Evolutionary conservation across 2,329 filamentous ascomycete species (phyloP).

Genomic region (Hypomyces rosellus): DNA sequence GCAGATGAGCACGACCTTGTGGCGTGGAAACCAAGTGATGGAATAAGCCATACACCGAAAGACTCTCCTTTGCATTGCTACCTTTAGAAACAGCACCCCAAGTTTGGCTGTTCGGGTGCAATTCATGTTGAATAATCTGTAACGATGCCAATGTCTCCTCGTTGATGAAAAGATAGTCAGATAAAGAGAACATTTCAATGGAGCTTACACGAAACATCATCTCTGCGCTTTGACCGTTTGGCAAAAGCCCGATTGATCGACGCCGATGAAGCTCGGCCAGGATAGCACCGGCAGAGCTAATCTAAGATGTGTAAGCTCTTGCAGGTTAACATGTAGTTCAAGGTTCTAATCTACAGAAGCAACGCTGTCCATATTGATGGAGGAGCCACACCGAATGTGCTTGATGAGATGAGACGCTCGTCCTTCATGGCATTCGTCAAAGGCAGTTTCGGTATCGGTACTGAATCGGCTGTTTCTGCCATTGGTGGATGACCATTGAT

Average conservation of each 20-base stretch:
- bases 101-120: constrained; percentile 74
- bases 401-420: constrained; percentile 50
- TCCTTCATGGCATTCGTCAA: constrained; percentile 32
- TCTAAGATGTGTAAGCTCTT: constrained; percentile 29
- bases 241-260: constrained; percentile 52
- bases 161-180: constrained; percentile 67
- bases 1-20: constrained; percentile 68
- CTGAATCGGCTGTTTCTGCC: constrained; percentile 3
- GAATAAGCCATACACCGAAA: constrained; percentile 82
- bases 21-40: constrained; percentile 66
- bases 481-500: too few species aligned
- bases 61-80: constrained; percentile 66
- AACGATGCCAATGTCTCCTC: constrained; percentile 73
- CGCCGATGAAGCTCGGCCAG: constrained; percentile 67
- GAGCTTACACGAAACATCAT: constrained; percentile 50
- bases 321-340: neutral
- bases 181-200: constrained; percentile 70
- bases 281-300: constrained; percentile 83
- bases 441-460: constrained; percentile 24
- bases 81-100: constrained; percentile 44
- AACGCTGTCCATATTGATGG: constrained; percentile 66
- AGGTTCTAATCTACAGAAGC: constrained; percentile 48
- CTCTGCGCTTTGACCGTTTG: constrained; percentile 49
- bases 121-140: constrained; percentile 78
- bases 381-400: constrained; percentile 61